Percentiles rank a stretch among this genome's conserved stretches.
Evolutionary conservation across 441 rosid genomes (phyloP).

Genomic region (Pelargonium fulgidum): DNA sequence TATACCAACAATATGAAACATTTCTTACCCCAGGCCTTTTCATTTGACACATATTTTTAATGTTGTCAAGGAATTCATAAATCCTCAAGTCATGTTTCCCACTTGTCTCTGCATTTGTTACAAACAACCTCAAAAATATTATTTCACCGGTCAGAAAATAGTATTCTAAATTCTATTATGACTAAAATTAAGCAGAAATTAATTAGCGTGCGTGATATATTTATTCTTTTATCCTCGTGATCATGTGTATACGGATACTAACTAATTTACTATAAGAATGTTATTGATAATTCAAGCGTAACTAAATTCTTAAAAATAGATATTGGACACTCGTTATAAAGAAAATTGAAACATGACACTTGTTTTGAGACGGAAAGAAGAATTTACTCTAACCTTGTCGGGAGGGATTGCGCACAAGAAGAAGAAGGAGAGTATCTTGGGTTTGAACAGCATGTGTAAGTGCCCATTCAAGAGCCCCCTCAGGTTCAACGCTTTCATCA

Average conservation of each 20-base stretch:
- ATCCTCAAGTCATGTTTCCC: slow-evolving; percentile 5
- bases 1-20: too few species aligned
- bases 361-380: not conserved
- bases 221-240: too few species aligned
- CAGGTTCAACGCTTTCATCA: slow-evolving; percentile 17
- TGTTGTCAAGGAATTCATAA: slow-evolving; percentile 12
- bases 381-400: slow-evolving; percentile 1
- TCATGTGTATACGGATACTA: too few species aligned
- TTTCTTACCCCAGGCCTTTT: slow-evolving; percentile 21
- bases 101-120: slow-evolving; percentile 1
- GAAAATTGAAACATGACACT: too few species aligned
- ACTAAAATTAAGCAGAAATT: not conserved
- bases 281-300: too few species aligned
- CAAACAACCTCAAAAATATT: not conserved
- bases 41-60: slow-evolving; percentile 16
- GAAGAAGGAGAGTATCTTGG: slow-evolving; percentile 18
- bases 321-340: too few species aligned
- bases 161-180: not conserved
- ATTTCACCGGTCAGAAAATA: not conserved
- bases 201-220: too few species aligned
- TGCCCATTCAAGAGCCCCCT: slow-evolving; percentile 25
- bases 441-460: slow-evolving; percentile 17
- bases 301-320: too few species aligned
- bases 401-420: slow-evolving; percentile 15
- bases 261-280: too few species aligned